Evolutionary conservation across 2,329 filamentous ascomycete species (phyloP).

Genomic region (Nemania diffusa): DNA sequence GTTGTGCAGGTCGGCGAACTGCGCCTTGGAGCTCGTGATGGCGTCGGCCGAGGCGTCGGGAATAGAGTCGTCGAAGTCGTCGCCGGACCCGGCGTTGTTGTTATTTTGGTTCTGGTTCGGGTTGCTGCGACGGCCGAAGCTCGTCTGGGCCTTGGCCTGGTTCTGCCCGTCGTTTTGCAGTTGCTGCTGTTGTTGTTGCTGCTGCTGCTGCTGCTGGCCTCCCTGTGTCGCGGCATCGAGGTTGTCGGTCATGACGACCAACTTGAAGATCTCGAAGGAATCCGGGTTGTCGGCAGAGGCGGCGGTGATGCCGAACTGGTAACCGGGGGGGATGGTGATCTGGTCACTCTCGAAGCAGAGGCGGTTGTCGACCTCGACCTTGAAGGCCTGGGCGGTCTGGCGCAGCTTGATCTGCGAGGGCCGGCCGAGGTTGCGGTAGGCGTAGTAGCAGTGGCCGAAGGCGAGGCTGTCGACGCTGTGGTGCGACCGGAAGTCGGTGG

Average conservation of each 20-base stretch:
- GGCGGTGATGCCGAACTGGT: slow-evolving; percentile 87
- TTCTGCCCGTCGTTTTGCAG: slow-evolving; percentile 51
- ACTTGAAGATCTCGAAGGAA: slow-evolving; percentile 92
- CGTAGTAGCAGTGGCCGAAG: slow-evolving; percentile 91
- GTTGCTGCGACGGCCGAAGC: slow-evolving; percentile 41
- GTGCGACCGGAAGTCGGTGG: slow-evolving; percentile 79
- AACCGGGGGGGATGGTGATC: slow-evolving; percentile 80
- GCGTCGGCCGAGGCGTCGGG: slow-evolving; percentile 60
- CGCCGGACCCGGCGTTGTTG: slow-evolving; percentile 31
- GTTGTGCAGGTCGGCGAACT: slow-evolving; percentile 87
- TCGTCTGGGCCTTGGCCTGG: slow-evolving; percentile 45
- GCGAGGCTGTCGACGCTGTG: slow-evolving; percentile 83
- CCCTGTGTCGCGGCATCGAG: slow-evolving; percentile 50
- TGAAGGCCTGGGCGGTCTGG: slow-evolving; percentile 72
- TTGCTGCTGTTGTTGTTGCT: slow-evolving; percentile 34
- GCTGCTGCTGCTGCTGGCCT: slow-evolving; percentile 28
- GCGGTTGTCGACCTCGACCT: slow-evolving; percentile 81
- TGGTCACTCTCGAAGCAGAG: slow-evolving; percentile 86
- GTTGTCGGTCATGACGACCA: slow-evolving; percentile 74
- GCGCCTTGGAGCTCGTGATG: slow-evolving; percentile 63
- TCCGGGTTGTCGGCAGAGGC: slow-evolving; percentile 91
- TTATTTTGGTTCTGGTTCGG: not conserved
- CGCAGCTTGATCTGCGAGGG: slow-evolving; percentile 81
- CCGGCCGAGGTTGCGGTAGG: slow-evolving; percentile 90
- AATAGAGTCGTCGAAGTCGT: slow-evolving; percentile 54